These are phyloP conservation scores for Agapanthus africanus DNA, from an alignment of 106 monocot genomes.

Conservation along the genomic window DNA sequence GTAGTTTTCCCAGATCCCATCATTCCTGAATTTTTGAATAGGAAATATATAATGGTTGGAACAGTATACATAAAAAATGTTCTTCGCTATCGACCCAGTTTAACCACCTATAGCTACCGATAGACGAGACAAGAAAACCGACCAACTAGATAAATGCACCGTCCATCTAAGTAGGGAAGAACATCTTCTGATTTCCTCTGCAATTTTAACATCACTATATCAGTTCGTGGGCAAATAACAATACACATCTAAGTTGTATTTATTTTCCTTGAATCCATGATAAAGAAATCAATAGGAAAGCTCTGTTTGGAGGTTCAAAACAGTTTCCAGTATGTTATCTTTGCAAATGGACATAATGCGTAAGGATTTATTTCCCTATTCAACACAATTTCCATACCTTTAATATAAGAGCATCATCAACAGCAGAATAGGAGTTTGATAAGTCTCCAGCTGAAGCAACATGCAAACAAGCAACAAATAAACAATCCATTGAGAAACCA, in stretches of 20 bases:
- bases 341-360: background rate
- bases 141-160: constrained; percentile 68
- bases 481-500: background rate
- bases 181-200: constrained; percentile 49
- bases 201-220: constrained; percentile 10
- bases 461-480: background rate
- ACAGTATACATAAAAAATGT: background rate
- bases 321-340: constrained; percentile 1
- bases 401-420: constrained; percentile 36
- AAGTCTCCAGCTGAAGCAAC: constrained; percentile 1
- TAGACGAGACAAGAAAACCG: constrained; percentile 7
- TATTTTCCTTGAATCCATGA: too few species aligned
- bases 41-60: background rate
- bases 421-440: background rate
- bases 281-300: too few species aligned
- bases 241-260: constrained; percentile 41
- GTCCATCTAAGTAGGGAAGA: constrained; percentile 29
- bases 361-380: too few species aligned
- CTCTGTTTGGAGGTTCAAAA: constrained; percentile 40
- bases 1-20: constrained; percentile 98
- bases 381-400: constrained; percentile 27
- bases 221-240: constrained; percentile 33
- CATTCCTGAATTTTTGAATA: constrained; percentile 54
- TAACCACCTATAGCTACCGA: background rate
- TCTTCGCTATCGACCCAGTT: background rate